These are phyloP conservation scores for Claviceps sp. DNA, from an alignment of 2,329 filamentous ascomycete genomes.

Conservation along the genomic window DNA sequence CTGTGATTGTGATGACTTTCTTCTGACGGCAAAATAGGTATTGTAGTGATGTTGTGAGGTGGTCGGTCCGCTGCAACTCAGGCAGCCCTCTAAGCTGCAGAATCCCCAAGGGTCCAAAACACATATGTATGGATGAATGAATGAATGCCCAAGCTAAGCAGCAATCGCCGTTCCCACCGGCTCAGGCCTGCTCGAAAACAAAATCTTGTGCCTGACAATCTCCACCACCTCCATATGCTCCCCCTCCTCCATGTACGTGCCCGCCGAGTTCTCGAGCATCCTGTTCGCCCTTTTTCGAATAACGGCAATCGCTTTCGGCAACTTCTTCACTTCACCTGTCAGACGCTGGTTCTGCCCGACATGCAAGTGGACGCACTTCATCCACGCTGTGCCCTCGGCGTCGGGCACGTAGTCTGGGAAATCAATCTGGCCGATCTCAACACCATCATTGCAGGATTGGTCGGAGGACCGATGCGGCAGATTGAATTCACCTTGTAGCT, in stretches of 20 bases:
- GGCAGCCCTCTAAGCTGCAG: not conserved
- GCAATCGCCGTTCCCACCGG: constrained; percentile 47
- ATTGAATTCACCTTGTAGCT: constrained; percentile 86
- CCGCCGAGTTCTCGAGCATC: constrained; percentile 30
- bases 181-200: constrained; percentile 76
- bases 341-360: constrained; percentile 81
- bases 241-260: constrained; percentile 19
- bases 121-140: too few species aligned
- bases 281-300: constrained; percentile 43
- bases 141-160: not conserved
- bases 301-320: constrained; percentile 67
- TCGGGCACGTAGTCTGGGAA: constrained; percentile 58
- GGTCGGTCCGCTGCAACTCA: not conserved
- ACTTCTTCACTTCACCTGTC: constrained; percentile 79
- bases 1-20: not conserved
- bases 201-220: constrained; percentile 72
- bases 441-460: constrained; percentile 15
- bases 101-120: not conserved
- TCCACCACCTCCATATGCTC: constrained; percentile 70
- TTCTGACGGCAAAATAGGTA: not conserved
- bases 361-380: constrained; percentile 80
- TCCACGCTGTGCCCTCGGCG: constrained; percentile 53
- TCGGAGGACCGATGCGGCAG: constrained; percentile 36
- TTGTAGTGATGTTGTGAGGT: not conserved
- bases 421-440: constrained; percentile 53